Percentiles rank a stretch among this genome's conserved stretches.
phyloP scores from a whole-genome alignment of 345 rosid genomes.

The Mallotus nudiflorus region DNA sequence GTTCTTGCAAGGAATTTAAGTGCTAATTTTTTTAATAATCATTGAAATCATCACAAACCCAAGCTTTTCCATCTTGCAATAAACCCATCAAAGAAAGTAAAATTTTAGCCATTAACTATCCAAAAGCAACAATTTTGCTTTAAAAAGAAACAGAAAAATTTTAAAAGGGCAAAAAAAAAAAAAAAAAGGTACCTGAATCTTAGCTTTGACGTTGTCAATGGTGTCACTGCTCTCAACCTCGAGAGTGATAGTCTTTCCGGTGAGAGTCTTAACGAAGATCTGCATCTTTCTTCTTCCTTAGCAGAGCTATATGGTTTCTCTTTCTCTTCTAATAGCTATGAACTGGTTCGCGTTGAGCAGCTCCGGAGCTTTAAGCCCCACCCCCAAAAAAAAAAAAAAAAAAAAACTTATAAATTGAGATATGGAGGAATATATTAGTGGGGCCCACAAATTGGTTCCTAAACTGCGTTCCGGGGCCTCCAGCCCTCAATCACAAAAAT shows the following conservation, averaged over 20 bases:
- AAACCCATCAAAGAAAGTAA: background rate
- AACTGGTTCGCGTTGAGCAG: too few species aligned
- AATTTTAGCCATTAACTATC: background rate
- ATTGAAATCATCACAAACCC: too few species aligned
- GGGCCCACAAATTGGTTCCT: too few species aligned
- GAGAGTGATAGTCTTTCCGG: slow-evolving; percentile 27
- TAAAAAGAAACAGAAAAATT: background rate
- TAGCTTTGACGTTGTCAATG: slow-evolving; percentile 26
- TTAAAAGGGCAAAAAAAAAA: background rate
- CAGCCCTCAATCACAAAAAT: too few species aligned
- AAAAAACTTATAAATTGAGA: too few species aligned
- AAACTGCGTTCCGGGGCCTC: too few species aligned
- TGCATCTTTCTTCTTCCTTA: slow-evolving; percentile 5
- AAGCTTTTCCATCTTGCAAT: too few species aligned
- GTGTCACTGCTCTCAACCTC: slow-evolving; percentile 33
- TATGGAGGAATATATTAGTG: too few species aligned
- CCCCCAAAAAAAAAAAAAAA: too few species aligned
- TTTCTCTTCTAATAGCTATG: background rate
- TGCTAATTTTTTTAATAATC: too few species aligned
- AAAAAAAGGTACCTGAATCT: slow-evolving; percentile 23
- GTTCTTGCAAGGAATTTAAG: too few species aligned
- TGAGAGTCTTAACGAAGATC: slow-evolving; percentile 25
- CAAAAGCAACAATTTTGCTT: background rate
- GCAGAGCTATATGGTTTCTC: background rate
- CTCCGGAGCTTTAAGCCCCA: too few species aligned